These are phyloP conservation scores for Poa annua DNA, from an alignment of 176 grass and related monocot genomes.

Conservation along the genomic window DNA sequence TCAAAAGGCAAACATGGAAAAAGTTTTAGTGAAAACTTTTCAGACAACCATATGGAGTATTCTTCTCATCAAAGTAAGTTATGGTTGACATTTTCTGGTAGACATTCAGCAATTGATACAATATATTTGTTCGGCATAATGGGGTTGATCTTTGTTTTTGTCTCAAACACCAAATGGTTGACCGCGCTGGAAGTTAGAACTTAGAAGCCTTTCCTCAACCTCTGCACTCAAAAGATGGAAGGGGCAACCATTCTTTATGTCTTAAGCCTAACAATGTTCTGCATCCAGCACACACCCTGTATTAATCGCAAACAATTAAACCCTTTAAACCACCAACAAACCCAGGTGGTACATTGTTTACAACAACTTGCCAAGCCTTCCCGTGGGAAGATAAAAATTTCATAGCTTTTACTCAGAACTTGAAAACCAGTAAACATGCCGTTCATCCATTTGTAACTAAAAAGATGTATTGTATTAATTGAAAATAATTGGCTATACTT, in stretches of 20 bases:
- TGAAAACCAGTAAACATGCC: not conserved
- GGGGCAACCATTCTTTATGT: not conserved
- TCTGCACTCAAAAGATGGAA: conserved; percentile 11
- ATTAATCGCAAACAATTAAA: conserved; percentile 15
- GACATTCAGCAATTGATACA: not conserved
- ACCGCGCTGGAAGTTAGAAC: not conserved
- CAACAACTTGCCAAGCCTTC: not conserved
- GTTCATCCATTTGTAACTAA: not conserved
- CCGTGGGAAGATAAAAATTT: not conserved
- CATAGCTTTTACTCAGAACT: not conserved
- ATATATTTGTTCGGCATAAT: not conserved
- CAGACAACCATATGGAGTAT: conserved; percentile 31
- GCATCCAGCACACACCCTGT: not conserved
- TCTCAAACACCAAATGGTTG: conserved; percentile 11
- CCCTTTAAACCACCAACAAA: conserved; percentile 10
- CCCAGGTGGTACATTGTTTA: not conserved
- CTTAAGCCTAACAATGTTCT: conserved; percentile 8
- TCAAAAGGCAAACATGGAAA: conserved; percentile 42
- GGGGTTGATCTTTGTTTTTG: conserved; percentile 9
- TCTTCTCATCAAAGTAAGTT: conserved; percentile 57
- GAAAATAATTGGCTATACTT: not conserved
- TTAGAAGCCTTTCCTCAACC: not conserved
- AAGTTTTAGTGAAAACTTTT: conserved; percentile 40
- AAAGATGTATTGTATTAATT: not conserved
- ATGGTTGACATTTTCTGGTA: conserved; percentile 1